Conservation (phyloP, 225 moss, liverwort and hornwort species). For the Pleurozium schreberi region DNA sequence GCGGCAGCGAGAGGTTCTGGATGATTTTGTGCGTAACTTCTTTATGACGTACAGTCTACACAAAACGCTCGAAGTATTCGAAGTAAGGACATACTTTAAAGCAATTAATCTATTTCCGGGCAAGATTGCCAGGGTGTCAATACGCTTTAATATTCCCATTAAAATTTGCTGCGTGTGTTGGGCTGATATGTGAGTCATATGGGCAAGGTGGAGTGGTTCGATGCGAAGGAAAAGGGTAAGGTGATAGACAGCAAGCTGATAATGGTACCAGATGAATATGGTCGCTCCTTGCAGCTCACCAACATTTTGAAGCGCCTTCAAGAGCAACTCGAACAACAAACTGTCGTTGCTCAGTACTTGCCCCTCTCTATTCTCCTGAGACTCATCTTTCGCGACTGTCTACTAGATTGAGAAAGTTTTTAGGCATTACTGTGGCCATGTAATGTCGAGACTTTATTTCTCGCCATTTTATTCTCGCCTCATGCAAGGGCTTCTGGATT, state of each 20-base stretch:
- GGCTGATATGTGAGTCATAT: background rate
- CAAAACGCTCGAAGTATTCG: constrained; percentile 78
- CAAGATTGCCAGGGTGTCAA: background rate
- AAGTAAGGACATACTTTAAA: constrained; percentile 28
- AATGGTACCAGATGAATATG: constrained; percentile 84
- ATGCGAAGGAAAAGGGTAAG: constrained; percentile 70
- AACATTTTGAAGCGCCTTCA: constrained; percentile 65
- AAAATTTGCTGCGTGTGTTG: background rate
- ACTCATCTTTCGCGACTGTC: background rate
- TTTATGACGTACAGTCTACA: constrained; percentile 63
- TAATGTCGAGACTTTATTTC: background rate
- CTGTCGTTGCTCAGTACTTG: constrained; percentile 73
- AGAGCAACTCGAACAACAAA: constrained; percentile 80
- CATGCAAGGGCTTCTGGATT: background rate
- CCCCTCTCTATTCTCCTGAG: background rate
- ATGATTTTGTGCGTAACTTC: constrained; percentile 87
- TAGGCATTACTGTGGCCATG: background rate
- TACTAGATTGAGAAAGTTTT: background rate
- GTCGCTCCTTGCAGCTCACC: constrained; percentile 77
- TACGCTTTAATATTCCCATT: background rate
- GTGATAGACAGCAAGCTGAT: constrained; percentile 66
- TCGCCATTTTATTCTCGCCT: background rate
- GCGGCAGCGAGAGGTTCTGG: constrained; percentile 69
- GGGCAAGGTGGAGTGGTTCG: constrained; percentile 73
- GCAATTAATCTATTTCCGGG: background rate